Evolutionary conservation across 768 basidiomycete genomes (phyloP).

Genomic region (Calocybe indica): DNA sequence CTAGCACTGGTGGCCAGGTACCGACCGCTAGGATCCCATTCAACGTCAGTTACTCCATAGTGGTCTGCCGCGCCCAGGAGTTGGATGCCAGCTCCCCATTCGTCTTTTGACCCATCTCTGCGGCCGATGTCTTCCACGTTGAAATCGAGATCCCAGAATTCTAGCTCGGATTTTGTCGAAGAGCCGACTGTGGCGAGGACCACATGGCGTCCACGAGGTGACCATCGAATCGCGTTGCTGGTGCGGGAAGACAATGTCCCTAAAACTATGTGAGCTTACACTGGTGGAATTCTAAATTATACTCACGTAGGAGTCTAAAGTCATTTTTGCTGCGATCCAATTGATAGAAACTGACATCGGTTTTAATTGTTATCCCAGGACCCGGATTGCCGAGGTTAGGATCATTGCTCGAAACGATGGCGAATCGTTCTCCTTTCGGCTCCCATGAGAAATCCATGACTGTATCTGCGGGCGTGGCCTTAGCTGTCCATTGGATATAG

Average conservation of each 20-base stretch:
- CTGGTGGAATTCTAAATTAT: conserved; percentile 1
- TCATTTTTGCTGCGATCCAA: conserved; percentile 89
- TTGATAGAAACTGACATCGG: conserved; percentile 94
- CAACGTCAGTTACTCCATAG: conserved; percentile 95
- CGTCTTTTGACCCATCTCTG: conserved; percentile 51
- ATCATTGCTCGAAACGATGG: conserved; percentile 90
- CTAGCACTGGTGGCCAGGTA: conserved; percentile 92
- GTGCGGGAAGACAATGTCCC: conserved; percentile 77
- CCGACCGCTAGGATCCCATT: conserved; percentile 97
- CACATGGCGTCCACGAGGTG: conserved; percentile 92
- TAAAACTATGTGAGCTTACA: conserved; percentile 19
- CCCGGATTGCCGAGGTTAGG: conserved; percentile 88
- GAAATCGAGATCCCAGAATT: conserved; percentile 99
- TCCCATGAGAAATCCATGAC: conserved; percentile 99
- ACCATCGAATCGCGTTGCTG: conserved; percentile 95
- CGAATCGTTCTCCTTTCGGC: conserved; percentile 95
- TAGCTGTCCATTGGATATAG: conserved; percentile 3
- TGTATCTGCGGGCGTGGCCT: conserved; percentile 50
- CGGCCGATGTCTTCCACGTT: conserved; percentile 50
- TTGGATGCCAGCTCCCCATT: conserved; percentile 86
- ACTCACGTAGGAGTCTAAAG: conserved; percentile 82
- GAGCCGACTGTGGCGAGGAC: conserved; percentile 95
- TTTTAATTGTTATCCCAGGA: conserved; percentile 92
- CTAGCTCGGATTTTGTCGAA: conserved; percentile 91
- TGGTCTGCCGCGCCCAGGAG: conserved; percentile 85